These are phyloP conservation scores for Blastobotrys serpentis DNA, from an alignment of 1,139 yeast species.

Conservation along the genomic window DNA sequence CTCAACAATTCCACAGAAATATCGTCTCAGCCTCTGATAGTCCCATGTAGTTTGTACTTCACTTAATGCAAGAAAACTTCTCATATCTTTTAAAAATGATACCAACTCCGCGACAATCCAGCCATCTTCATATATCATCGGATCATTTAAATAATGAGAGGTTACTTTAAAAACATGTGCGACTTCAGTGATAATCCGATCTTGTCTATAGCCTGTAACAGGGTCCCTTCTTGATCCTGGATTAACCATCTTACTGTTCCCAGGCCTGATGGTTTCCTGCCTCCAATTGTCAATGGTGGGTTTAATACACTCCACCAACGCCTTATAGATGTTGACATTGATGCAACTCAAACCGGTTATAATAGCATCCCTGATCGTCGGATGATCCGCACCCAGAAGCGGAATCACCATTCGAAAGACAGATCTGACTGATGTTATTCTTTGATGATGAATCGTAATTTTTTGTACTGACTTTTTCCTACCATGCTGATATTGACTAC, in stretches of 20 bases:
- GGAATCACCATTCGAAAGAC: slow-evolving; percentile 88
- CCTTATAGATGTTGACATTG: slow-evolving; percentile 82
- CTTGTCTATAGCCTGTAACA: slow-evolving; percentile 39
- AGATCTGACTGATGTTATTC: slow-evolving; percentile 88
- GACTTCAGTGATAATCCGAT: slow-evolving; percentile 67
- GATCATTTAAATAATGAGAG: slow-evolving; percentile 57
- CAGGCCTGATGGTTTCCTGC: slow-evolving; percentile 19
- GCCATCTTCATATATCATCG: slow-evolving; percentile 58
- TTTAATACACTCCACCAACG: slow-evolving; percentile 77
- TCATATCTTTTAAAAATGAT: slow-evolving; percentile 61
- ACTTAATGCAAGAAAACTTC: slow-evolving; percentile 58
- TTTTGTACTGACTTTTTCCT: slow-evolving; percentile 66
- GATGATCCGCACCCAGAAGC: slow-evolving; percentile 66
- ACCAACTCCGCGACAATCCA: slow-evolving; percentile 68
- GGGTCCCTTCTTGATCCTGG: slow-evolving; percentile 21
- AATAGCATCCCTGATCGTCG: slow-evolving; percentile 76
- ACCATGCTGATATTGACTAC: slow-evolving; percentile 47
- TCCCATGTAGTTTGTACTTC: slow-evolving; percentile 65
- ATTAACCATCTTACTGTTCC: not conserved
- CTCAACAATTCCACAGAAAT: slow-evolving; percentile 76
- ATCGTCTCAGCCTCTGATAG: slow-evolving; percentile 73
- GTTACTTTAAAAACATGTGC: slow-evolving; percentile 76
- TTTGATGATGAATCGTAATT: slow-evolving; percentile 81
- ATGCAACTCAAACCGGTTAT: slow-evolving; percentile 85
- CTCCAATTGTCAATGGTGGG: slow-evolving; percentile 50